phyloP scores from a whole-genome alignment of 2,329 filamentous ascomycete genomes.

The Phialocephala sp. region DNA sequence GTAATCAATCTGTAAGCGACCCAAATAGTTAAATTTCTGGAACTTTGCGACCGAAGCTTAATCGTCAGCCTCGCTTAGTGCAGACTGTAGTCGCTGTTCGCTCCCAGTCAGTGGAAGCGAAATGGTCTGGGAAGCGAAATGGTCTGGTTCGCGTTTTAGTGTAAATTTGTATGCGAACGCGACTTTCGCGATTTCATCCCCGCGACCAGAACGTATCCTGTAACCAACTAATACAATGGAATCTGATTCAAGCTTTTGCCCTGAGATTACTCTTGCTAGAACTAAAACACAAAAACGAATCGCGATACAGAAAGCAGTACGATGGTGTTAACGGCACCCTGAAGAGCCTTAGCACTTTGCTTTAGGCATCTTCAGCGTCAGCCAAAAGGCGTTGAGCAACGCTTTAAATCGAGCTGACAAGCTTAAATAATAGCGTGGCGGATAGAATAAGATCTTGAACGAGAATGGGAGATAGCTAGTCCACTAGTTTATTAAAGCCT shows the following conservation, averaged over 20 bases:
- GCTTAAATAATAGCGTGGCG: neutral
- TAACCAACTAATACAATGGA: neutral
- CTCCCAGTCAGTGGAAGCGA: conserved; percentile 2
- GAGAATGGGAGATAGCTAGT: neutral
- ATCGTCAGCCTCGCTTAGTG: neutral
- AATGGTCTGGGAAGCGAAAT: neutral
- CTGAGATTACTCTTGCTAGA: neutral
- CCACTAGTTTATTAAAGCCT: neutral
- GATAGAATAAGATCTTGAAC: neutral
- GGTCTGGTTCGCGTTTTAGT: neutral
- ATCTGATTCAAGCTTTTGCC: neutral
- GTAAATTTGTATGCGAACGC: neutral
- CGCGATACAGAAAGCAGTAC: neutral
- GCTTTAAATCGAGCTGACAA: neutral
- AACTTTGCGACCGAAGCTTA: too few species aligned
- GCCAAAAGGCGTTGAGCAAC: neutral
- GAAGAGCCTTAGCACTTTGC: neutral
- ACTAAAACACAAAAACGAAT: neutral
- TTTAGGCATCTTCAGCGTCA: neutral
- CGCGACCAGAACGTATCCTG: neutral
- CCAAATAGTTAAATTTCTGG: too few species aligned
- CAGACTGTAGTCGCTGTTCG: neutral
- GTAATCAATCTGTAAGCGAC: too few species aligned
- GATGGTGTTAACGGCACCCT: neutral
- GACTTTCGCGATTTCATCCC: neutral